Base-by-base conservation (phyloP, 257 asterid genomes). In the Plectranthus barbatus region DNA sequence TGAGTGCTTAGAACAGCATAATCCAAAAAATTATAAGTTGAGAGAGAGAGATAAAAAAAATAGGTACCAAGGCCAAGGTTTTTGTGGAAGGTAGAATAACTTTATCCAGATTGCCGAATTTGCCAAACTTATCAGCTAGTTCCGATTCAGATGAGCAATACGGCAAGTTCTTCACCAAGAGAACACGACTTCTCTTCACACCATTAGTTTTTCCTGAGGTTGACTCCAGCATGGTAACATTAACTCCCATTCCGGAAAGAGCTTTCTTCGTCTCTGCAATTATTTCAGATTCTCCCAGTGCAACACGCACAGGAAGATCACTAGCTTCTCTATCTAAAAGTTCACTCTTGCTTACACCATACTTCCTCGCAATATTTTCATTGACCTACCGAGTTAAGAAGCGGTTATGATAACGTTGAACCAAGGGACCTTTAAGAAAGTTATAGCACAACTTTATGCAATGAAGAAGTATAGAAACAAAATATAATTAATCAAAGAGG, bases 231-330 rank as follows among this genome's bases (percentile, higher is more conserved):
- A 86, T 74, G 54, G 93, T 57, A 70, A 87, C 42, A 77, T 90
- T 90, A 51, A 90, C 76, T 67, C 96, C 97, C 68, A 89, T 83
- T 54, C 66, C 79, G 39, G 86, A 77, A 42, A 87, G 90, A 79
- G 93, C 86, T 61, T 85, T 84, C 74, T 87, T 90, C 8, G 97
- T 90, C 83, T 85, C 96, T 4, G 83, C 87, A 77, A 90, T 82
- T 50, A 90, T 95, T 77, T 85, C 90, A 51, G 96, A 80, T 79
- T 90, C 97, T 46, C 95, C 97, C 80, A 85, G 62, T 52, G 96
- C 93, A 71, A 85, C 79, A 64, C 84, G 84, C 20, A 84, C 95
- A 23, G 97, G 93, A 68, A 85, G 80, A 69, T 84, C 95, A 64
- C 78, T 77, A 19, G 86, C 82, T 76, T 90, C 96, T 78, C 75